Percentiles rank a stretch among this genome's conserved stretches.
Conservation (phyloP, 164 flowering plant species). For the Nymphaea colorata region DNA sequence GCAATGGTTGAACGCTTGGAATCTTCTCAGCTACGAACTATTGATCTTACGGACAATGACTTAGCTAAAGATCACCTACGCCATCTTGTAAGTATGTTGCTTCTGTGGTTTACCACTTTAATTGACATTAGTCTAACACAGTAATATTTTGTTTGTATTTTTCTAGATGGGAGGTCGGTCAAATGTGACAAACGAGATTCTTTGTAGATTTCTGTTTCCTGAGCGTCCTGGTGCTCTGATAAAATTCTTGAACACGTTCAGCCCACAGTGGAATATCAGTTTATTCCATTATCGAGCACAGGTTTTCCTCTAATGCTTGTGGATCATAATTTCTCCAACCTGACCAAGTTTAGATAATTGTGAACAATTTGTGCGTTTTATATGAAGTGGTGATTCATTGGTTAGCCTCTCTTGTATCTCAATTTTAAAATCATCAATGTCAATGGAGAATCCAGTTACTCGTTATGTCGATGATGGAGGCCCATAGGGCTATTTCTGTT, state of each 20-base stretch:
- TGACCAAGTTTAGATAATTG: background rate
- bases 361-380: background rate
- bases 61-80: slow-evolving; percentile 93
- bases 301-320: slow-evolving; percentile 23
- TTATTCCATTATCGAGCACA: slow-evolving; percentile 91
- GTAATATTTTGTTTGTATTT: background rate
- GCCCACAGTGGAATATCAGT: slow-evolving; percentile 95
- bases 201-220: slow-evolving; percentile 80
- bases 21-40: slow-evolving; percentile 49
- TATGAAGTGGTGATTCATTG: too few relatives aligned
- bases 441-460: too few relatives aligned
- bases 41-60: slow-evolving; percentile 66
- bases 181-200: slow-evolving; percentile 53
- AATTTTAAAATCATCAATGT: too few relatives aligned
- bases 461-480: too few relatives aligned
- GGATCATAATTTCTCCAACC: background rate
- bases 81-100: slow-evolving; percentile 48
- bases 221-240: slow-evolving; percentile 91
- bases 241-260: slow-evolving; percentile 79
- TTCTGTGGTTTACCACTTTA: background rate
- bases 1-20: slow-evolving; percentile 69
- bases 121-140: background rate
- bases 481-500: too few relatives aligned
- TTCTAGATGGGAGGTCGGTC: slow-evolving; percentile 80
- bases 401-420: too few relatives aligned